Conservation (phyloP, 352 stramenopile genomes). For the Pythium aphanidermatum region DNA sequence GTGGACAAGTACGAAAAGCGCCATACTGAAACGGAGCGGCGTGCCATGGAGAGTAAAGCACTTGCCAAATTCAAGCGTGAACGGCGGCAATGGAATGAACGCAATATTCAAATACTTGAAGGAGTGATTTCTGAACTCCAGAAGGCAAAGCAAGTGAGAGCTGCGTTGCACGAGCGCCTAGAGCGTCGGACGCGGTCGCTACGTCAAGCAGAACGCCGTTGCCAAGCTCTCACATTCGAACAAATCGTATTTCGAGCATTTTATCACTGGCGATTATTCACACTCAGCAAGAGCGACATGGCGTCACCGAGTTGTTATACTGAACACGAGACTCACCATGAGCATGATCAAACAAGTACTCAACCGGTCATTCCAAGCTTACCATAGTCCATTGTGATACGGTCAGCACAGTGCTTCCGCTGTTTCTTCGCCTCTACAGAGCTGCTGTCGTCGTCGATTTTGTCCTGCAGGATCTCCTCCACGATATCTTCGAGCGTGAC, state of each 20-base stretch:
- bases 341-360: background rate
- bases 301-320: background rate
- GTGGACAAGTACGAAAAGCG: slow-evolving; percentile 16
- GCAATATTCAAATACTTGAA: slow-evolving; percentile 17
- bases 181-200: slow-evolving; percentile 1
- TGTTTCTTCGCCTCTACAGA: slow-evolving; percentile 35
- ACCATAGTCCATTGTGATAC: slow-evolving; percentile 59
- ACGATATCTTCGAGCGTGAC: slow-evolving; percentile 99
- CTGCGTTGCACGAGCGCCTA: slow-evolving; percentile 7
- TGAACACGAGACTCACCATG: background rate
- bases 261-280: slow-evolving; percentile 5
- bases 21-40: too few relatives aligned
- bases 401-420: slow-evolving; percentile 42
- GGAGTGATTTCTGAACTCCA: slow-evolving; percentile 8
- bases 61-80: background rate
- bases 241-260: slow-evolving; percentile 9
- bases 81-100: slow-evolving; percentile 9
- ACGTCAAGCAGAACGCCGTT: slow-evolving; percentile 1
- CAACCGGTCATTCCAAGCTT: slow-evolving; percentile 4
- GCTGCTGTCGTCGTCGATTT: slow-evolving; percentile 96
- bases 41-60: background rate
- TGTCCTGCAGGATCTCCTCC: slow-evolving; percentile 95
- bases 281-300: background rate
- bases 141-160: slow-evolving; percentile 8
- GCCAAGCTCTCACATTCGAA: background rate